Percentiles rank a stretch among this genome's conserved stretches.
These are phyloP conservation scores for Apiotrichum sp. DNA, from an alignment of 1,284 basidiomycete genomes.

Conservation along the genomic window DNA sequence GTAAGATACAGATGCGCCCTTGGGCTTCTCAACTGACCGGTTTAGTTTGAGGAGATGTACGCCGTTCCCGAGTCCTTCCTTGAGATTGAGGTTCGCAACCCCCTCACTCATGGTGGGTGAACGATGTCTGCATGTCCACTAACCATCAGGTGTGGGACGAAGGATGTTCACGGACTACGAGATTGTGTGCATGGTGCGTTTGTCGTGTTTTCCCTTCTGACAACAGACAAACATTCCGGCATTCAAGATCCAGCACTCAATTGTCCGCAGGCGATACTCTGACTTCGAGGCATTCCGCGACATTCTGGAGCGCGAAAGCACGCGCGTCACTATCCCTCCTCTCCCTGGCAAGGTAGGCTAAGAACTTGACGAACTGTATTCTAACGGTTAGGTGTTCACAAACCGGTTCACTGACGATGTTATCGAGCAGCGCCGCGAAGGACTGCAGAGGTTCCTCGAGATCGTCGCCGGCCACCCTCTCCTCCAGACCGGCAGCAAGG, in stretches of 20 bases:
- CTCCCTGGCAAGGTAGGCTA: slow-evolving; percentile 73
- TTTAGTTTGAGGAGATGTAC: slow-evolving; percentile 95
- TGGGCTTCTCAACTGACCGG: too few relatives aligned
- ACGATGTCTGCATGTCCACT: not conserved
- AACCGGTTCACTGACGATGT: slow-evolving; percentile 97
- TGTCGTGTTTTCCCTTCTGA: not conserved
- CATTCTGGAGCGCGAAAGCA: slow-evolving; percentile 92
- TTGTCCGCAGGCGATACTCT: slow-evolving; percentile 90
- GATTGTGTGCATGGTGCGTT: slow-evolving; percentile 84
- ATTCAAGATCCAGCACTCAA: slow-evolving; percentile 91
- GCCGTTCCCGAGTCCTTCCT: slow-evolving; percentile 94
- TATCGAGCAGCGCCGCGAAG: slow-evolving; percentile 85
- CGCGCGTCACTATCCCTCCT: slow-evolving; percentile 92
- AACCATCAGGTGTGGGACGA: slow-evolving; percentile 70
- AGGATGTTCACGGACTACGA: slow-evolving; percentile 99
- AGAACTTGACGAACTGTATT: not conserved
- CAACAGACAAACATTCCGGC: slow-evolving; percentile 96
- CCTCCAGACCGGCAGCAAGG: slow-evolving; percentile 95
- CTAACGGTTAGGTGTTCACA: slow-evolving; percentile 61
- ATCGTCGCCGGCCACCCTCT: slow-evolving; percentile 96
- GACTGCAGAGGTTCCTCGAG: slow-evolving; percentile 89
- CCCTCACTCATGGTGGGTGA: slow-evolving; percentile 83
- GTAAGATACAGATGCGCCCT: slow-evolving; percentile 51
- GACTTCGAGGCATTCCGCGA: slow-evolving; percentile 99
- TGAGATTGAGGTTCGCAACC: slow-evolving; percentile 96